These are phyloP conservation scores for Purpureocillium takamizusanense DNA, from an alignment of 2,329 filamentous ascomycete genomes.

Conservation along the genomic window DNA sequence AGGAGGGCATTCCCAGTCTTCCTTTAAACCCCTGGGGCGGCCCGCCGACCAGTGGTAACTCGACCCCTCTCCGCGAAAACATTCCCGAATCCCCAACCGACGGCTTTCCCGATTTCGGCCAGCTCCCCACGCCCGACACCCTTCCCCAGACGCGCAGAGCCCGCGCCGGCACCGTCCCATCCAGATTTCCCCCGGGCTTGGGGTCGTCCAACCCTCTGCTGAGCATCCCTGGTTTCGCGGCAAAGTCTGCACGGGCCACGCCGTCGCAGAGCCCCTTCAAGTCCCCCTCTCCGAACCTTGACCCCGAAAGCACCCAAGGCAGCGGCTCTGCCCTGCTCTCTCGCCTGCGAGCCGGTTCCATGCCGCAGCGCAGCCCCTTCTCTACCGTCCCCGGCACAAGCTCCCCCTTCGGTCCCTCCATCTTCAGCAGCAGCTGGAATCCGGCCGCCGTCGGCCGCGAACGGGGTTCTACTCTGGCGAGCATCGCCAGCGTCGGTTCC, in stretches of 20 bases:
- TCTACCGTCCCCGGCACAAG: conserved; percentile 42
- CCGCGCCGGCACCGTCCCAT: conserved; percentile 92
- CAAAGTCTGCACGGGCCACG: conserved; percentile 76
- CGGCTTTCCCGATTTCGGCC: conserved; percentile 84
- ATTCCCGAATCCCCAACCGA: conserved; percentile 96
- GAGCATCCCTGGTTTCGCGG: conserved; percentile 47
- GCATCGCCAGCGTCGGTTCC: conserved; percentile 77
- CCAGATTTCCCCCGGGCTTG: conserved; percentile 70
- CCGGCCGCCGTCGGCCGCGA: conserved; percentile 58
- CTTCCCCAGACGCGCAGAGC: conserved; percentile 67
- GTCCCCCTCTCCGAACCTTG: conserved; percentile 49
- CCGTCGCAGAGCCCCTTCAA: conserved; percentile 82
- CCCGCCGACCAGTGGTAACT: conserved; percentile 91
- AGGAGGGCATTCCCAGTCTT: conserved; percentile 72
- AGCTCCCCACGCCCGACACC: conserved; percentile 57
- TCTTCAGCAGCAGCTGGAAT: conserved; percentile 86
- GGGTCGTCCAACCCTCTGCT: conserved; percentile 52
- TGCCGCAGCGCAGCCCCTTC: conserved; percentile 79
- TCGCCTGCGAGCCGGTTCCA: conserved; percentile 81
- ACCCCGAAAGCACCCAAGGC: conserved; percentile 34
- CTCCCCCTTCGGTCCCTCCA: conserved; percentile 76
- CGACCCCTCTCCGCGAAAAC: conserved; percentile 90
- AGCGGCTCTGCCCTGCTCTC: conserved; percentile 69
- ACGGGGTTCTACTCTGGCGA: conserved; percentile 74
- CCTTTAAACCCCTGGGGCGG: conserved; percentile 79